phyloP scores from a whole-genome alignment of 192 early-diverging fungal genomes.

The Coemansia sp. region DNA sequence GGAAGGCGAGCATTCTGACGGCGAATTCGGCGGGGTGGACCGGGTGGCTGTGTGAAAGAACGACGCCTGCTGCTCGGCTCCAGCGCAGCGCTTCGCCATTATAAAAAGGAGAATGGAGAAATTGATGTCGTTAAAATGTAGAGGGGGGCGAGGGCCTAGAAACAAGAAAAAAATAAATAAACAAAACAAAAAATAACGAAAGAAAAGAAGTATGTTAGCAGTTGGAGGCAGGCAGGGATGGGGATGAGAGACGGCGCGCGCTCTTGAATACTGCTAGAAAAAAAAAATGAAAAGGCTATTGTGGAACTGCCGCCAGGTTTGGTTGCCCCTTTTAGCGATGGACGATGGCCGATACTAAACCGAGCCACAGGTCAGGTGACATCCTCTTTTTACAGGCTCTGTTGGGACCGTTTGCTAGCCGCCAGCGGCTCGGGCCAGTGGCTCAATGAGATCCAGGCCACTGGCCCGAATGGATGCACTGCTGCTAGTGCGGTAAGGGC shows the following conservation, averaged over 20 bases:
- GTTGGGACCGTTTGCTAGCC: constrained; percentile 1
- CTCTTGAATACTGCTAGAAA: background rate
- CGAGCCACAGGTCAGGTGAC: constrained; percentile 4
- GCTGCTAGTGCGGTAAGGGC: background rate
- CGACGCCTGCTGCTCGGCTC: constrained; percentile 5
- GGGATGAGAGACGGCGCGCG: background rate
- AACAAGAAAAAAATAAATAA: constrained; percentile 8
- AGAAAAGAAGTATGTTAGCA: background rate
- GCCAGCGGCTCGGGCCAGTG: background rate
- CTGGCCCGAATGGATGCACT: background rate
- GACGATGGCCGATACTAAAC: constrained; percentile 6
- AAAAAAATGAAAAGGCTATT: constrained; percentile 4
- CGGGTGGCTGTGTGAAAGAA: constrained; percentile 1
- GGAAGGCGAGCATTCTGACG: background rate
- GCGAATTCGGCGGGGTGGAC: background rate
- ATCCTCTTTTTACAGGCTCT: background rate
- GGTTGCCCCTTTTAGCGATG: constrained; percentile 1
- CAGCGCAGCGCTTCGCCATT: constrained; percentile 9
- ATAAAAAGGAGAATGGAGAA: constrained; percentile 4
- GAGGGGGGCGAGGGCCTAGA: constrained; percentile 6
- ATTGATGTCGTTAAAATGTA: constrained; percentile 7
- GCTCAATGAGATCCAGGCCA: background rate
- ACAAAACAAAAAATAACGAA: constrained; percentile 4
- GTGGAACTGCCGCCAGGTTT: background rate
- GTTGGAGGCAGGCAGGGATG: background rate